Percentiles rank a stretch among this genome's conserved stretches.
Conservation (phyloP, 1,284 basidiomycete genomes). For the Ganoderma meredithae region DNA sequence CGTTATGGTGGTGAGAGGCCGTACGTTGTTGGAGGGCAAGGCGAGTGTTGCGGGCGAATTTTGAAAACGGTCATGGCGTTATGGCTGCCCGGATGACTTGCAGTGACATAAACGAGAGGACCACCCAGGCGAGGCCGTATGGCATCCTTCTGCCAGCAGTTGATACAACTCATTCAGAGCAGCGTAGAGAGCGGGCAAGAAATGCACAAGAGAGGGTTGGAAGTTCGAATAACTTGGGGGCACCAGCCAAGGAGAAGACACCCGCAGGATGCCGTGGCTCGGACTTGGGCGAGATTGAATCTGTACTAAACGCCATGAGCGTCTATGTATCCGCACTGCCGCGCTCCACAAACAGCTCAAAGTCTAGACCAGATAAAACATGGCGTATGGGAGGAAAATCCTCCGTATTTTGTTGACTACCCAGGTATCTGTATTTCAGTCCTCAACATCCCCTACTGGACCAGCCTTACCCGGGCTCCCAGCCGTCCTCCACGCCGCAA, state of each 20-base stretch:
- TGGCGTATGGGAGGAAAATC: neutral
- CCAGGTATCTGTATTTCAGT: slow-evolving; percentile 18
- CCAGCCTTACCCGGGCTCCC: slow-evolving; percentile 70
- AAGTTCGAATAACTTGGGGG: neutral
- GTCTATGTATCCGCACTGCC: neutral
- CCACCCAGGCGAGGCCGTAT: neutral
- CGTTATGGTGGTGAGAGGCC: neutral
- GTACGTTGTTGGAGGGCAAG: neutral
- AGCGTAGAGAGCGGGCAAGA: neutral
- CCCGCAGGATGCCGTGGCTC: neutral
- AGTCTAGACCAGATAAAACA: neutral
- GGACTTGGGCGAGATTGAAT: neutral
- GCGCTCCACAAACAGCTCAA: neutral
- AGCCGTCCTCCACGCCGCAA: slow-evolving; percentile 86
- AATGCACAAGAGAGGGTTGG: neutral
- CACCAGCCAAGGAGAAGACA: neutral
- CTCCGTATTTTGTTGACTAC: neutral
- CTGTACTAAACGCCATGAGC: neutral
- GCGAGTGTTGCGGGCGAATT: neutral
- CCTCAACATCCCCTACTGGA: slow-evolving; percentile 50
- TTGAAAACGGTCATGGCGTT: neutral
- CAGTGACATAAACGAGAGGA: neutral
- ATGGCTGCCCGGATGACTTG: neutral
- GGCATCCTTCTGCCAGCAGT: neutral
- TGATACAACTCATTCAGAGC: neutral